Percentiles rank a stretch among this genome's conserved stretches.
Conservation (phyloP, 768 basidiomycete species). For the Tricholoma hemisulphureum region DNA sequence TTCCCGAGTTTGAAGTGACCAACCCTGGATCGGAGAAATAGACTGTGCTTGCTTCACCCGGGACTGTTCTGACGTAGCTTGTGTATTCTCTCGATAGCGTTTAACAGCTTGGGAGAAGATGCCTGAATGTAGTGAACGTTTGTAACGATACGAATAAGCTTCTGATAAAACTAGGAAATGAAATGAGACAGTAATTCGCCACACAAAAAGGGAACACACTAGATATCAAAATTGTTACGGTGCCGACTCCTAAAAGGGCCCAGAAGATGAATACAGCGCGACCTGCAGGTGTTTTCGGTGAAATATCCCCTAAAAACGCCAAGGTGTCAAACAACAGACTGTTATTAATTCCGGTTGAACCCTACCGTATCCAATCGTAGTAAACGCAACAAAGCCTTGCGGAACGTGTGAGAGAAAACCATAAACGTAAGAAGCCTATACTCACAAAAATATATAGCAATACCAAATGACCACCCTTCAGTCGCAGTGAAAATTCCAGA, state of each 20-base stretch:
- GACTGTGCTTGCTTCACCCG: not conserved
- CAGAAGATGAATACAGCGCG: constrained; percentile 76
- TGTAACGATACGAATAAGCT: constrained; percentile 64
- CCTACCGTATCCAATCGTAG: constrained; percentile 67
- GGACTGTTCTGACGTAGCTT: not conserved
- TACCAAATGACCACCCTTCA: constrained; percentile 65
- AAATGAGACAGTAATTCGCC: not conserved
- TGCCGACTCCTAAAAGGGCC: constrained; percentile 73
- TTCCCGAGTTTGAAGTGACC: not conserved
- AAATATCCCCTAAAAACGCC: constrained; percentile 47
- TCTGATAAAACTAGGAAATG: constrained; percentile 55
- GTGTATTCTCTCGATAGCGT: constrained; percentile 32
- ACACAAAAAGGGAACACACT: constrained; percentile 38
- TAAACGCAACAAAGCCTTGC: constrained; percentile 69
- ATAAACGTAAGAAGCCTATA: not conserved
- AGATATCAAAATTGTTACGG: constrained; percentile 74
- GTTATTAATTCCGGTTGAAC: not conserved
- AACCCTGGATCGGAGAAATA: not conserved
- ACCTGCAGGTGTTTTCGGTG: constrained; percentile 64
- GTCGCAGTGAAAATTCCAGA: constrained; percentile 66
- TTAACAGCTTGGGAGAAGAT: constrained; percentile 46
- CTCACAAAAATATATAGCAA: constrained; percentile 72
- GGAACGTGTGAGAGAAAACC: not conserved
- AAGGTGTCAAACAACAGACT: not conserved
- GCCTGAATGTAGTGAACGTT: constrained; percentile 47